Percentiles rank a stretch among this genome's conserved stretches.
Conservation (phyloP, 352 stramenopile genomes). For the Globisporangium nagaii region DNA sequence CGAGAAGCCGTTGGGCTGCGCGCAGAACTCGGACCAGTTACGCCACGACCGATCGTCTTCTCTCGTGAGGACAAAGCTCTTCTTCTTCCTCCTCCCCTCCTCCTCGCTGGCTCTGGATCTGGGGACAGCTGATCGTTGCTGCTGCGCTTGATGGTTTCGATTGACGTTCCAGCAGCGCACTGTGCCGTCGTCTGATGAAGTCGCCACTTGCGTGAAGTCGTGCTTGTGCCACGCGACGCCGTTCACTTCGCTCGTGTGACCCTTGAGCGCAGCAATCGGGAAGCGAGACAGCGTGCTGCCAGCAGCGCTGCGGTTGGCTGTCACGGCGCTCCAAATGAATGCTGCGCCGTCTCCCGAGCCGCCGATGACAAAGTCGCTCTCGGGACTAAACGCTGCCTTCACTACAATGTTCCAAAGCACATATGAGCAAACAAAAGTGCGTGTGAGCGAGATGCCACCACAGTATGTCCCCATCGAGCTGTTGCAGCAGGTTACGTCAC, state of each 20-base stretch:
- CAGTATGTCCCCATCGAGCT: neutral
- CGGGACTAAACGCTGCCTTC: constrained; percentile 52
- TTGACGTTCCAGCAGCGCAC: constrained; percentile 32
- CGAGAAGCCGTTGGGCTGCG: constrained; percentile 9
- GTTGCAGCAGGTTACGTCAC: constrained; percentile 13
- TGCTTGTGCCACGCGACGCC: constrained; percentile 48
- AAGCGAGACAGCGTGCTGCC: neutral
- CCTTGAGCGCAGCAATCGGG: constrained; percentile 48
- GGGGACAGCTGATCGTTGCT: neutral
- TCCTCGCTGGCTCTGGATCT: neutral
- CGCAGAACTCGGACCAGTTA: constrained; percentile 15
- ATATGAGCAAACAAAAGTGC: neutral
- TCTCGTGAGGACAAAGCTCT: neutral
- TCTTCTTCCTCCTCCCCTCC: neutral
- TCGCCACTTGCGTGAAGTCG: constrained; percentile 47
- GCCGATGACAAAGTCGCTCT: constrained; percentile 53
- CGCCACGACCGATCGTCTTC: constrained; percentile 5
- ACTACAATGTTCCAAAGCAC: constrained; percentile 10
- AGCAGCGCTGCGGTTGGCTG: neutral
- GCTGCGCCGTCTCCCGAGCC: constrained; percentile 47
- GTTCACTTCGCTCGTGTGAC: constrained; percentile 59
- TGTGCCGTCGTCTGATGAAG: constrained; percentile 63
- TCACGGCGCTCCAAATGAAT: constrained; percentile 49
- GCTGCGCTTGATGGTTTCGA: neutral
- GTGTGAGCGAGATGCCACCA: no score